Base-by-base conservation (phyloP, 106 monocot species). In the Dioscorea dumetorum region DNA sequence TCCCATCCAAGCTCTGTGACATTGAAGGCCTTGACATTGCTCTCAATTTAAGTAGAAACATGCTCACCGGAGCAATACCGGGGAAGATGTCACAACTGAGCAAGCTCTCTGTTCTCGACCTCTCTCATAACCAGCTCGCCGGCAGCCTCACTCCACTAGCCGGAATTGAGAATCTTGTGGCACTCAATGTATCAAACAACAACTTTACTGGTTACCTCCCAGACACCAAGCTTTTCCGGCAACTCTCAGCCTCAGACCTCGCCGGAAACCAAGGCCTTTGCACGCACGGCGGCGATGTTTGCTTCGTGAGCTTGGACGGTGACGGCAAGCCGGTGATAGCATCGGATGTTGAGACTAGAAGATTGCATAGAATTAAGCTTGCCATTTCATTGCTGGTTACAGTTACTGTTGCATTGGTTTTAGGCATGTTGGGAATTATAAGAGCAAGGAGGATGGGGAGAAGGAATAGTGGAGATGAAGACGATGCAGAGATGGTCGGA, bases 201-300 rank as follows among this genome's bases (percentile, higher is more conserved):
- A 92, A 97, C 78, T 87, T 92, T 68, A 87, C 86, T 9, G 97
- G 97, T 2, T 83, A 76, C 61, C 86, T 97, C 12, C 97, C 97
- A 0, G 97, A 97, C 73, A 97, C 88, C 50, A 92, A 92, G 76
- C 86, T 92, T 20, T 97, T 97, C 77, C 86, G 86, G 57, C 86
- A 97, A 63, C 57, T 97, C 0, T 81, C 91, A 6, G 65, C 82
- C 20, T 81, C 86, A 0, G 71, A 81, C 49, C 74, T 97, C 5
- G 74, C 79, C 4, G 88, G 89, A 3, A 97, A 97, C 72, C 67
- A 74, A 21, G 87, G 84, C 16, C 87, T 97, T n/a, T 91, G 89
- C 71, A 87, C 80, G 18, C 61, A 53, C 8, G 84, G 76, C 11
- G 85, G 84, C 0, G 85, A 91, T 48, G 78, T 82, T 24, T 91